Conservation (phyloP, 106 monocot species). For the Acorus calamus region DNA sequence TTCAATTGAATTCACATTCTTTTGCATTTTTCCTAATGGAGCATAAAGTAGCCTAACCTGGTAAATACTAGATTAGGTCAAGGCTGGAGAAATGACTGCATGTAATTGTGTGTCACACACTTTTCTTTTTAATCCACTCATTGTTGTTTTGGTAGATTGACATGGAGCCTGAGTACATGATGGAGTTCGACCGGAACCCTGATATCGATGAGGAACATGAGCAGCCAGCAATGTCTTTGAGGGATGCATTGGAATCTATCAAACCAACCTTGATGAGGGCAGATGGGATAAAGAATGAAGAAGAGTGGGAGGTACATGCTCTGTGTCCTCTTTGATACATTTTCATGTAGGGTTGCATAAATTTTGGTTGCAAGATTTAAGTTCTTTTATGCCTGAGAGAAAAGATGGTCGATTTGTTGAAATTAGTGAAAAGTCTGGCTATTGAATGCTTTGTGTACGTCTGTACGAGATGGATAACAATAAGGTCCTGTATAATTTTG, state of each 20-base stretch:
- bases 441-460: too few relatives aligned
- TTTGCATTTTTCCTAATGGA: constrained; percentile 22
- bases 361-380: too few relatives aligned
- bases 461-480: too few relatives aligned
- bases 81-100: background rate
- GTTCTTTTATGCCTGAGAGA: too few relatives aligned
- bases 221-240: constrained; percentile 68
- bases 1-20: too few relatives aligned
- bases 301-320: constrained; percentile 90
- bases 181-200: constrained; percentile 70
- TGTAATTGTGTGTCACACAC: background rate
- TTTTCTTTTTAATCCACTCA: background rate
- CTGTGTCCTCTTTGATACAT: background rate
- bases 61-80: constrained; percentile 8
- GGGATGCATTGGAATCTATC: constrained; percentile 57
- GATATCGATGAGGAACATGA: constrained; percentile 97
- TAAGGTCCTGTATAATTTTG: too few relatives aligned
- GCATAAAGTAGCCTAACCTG: constrained; percentile 39
- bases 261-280: constrained; percentile 98
- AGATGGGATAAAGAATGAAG: constrained; percentile 79
- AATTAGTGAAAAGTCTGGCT: too few relatives aligned
- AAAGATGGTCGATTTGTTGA: too few relatives aligned
- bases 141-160: constrained; percentile 57
- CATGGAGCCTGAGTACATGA: constrained; percentile 86
- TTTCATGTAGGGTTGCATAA: too few relatives aligned